Conservation (phyloP, 495 filamentous ascomycete genomes). For the Aspergillus funiculosus region DNA sequence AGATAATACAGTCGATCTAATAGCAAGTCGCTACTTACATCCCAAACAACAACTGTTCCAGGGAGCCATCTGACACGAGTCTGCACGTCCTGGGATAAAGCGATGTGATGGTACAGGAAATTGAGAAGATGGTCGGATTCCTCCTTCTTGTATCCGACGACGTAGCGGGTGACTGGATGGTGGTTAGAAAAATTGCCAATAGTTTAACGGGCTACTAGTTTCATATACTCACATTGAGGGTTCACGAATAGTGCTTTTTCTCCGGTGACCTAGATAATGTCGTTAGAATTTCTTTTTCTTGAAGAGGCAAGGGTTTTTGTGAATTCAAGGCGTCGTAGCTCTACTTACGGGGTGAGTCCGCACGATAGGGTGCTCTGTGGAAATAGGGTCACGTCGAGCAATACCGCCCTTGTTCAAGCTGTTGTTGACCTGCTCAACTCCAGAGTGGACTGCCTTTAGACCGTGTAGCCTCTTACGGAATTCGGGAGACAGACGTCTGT, state of each 20-base stretch:
- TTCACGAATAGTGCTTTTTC: constrained; percentile 87
- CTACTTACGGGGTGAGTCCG: constrained; percentile 51
- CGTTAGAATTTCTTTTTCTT: constrained; percentile 24
- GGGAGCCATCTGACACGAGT: constrained; percentile 52
- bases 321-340: too few relatives aligned
- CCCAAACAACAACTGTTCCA: constrained; percentile 58
- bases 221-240: constrained; percentile 65
- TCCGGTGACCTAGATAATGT: constrained; percentile 34
- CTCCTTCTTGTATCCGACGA: constrained; percentile 63
- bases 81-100: constrained; percentile 53
- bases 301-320: too few relatives aligned
- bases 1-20: background rate
- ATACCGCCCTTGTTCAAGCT: constrained; percentile 45
- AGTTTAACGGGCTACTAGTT: constrained; percentile 13
- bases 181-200: background rate
- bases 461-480: constrained; percentile 56
- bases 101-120: constrained; percentile 62
- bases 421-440: constrained; percentile 47
- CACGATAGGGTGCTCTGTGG: constrained; percentile 54
- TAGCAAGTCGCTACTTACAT: constrained; percentile 34
- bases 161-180: constrained; percentile 47
- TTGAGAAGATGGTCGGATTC: constrained; percentile 61
- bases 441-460: constrained; percentile 54
- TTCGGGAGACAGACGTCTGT: constrained; percentile 49
- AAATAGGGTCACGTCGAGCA: constrained; percentile 50